Conservation (phyloP, 768 basidiomycete species). For the Daedaleopsis sinensis region DNA sequence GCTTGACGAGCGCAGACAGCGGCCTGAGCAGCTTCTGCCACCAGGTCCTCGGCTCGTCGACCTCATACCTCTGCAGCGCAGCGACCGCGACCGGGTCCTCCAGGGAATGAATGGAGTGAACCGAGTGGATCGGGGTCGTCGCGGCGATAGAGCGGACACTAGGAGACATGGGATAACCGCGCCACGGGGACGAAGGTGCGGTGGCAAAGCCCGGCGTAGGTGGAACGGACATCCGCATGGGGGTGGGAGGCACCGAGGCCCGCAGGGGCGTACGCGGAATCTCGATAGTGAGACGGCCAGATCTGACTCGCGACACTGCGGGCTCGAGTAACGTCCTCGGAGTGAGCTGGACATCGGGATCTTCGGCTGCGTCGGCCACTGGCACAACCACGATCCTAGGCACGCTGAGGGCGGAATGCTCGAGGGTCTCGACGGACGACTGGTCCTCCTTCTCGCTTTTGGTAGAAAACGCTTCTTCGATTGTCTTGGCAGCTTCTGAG, state of each 20-base stretch:
- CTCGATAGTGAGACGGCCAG: conserved; percentile 1
- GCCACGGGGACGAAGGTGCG: conserved; percentile 8
- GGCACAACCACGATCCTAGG: conserved; percentile 1
- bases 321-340: conserved; percentile 29
- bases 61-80: neutral
- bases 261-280: conserved; percentile 10
- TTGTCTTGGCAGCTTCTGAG: neutral
- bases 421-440: conserved; percentile 3
- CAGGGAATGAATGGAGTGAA: neutral
- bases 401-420: neutral
- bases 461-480: conserved; percentile 5
- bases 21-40: conserved; percentile 17
- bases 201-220: conserved; percentile 1
- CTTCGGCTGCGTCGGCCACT: conserved; percentile 14
- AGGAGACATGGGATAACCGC: neutral
- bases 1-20: conserved; percentile 35
- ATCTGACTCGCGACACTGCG: conserved; percentile 8
- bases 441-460: conserved; percentile 3
- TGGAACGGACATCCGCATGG: conserved; percentile 9
- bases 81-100: neutral
- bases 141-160: conserved; percentile 1
- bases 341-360: conserved; percentile 32
- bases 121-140: conserved; percentile 11
- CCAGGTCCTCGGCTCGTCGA: neutral
- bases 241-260: conserved; percentile 1